phyloP scores from a whole-genome alignment of 2,329 filamentous ascomycete species.

The Chaetomiaceae sp. region DNA sequence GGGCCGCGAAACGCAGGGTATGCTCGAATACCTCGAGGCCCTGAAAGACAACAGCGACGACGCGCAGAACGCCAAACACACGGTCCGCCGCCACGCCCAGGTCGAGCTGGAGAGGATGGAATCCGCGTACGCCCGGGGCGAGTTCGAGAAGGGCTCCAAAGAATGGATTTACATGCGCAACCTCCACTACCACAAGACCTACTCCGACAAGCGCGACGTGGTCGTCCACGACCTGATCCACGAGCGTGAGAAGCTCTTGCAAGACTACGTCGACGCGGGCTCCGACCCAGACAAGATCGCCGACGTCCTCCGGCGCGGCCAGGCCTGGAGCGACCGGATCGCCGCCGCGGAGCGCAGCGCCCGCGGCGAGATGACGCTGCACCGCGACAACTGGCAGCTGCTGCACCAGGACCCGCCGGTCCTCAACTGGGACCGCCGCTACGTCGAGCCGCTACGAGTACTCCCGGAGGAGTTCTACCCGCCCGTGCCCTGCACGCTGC shows the following conservation, averaged over 20 bases:
- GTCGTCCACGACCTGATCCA: constrained; percentile 31
- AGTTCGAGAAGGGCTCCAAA: neutral
- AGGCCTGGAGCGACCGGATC: constrained; percentile 35
- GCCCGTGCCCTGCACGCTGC: constrained; percentile 49
- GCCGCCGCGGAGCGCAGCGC: constrained; percentile 32
- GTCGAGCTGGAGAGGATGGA: constrained; percentile 41
- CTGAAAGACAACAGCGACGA: constrained; percentile 16
- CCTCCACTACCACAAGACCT: neutral
- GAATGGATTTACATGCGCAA: constrained; percentile 11
- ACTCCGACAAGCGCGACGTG: constrained; percentile 18
- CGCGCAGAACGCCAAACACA: constrained; percentile 3
- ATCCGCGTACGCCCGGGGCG: constrained; percentile 22
- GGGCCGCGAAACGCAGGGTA: constrained; percentile 38
- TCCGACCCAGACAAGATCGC: neutral
- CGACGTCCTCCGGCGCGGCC: constrained; percentile 16
- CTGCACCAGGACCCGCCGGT: constrained; percentile 46
- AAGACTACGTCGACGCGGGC: constrained; percentile 19
- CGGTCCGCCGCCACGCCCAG: constrained; percentile 39
- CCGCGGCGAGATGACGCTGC: constrained; percentile 35
- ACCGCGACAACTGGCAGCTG: constrained; percentile 52
- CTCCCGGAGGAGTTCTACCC: constrained; percentile 63
- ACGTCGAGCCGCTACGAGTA: constrained; percentile 63
- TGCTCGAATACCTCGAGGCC: constrained; percentile 27
- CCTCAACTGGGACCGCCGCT: constrained; percentile 65
- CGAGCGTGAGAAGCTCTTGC: constrained; percentile 29